Conservation (phyloP, 2,329 filamentous ascomycete genomes). For the Fonsecaea nubica region DNA sequence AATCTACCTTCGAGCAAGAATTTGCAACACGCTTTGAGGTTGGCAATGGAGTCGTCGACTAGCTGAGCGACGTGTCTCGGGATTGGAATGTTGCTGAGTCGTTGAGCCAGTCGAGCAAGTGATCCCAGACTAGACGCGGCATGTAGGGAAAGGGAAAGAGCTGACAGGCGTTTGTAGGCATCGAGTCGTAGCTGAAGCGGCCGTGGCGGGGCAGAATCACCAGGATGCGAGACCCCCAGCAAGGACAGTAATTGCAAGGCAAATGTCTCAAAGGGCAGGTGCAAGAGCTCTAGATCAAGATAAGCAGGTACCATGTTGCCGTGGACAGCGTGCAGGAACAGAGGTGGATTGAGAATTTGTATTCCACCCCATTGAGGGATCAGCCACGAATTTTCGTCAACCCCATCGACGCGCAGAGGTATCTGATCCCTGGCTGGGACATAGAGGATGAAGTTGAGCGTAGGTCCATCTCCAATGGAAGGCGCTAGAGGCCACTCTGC, state of each 20-base stretch:
- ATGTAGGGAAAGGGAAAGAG: constrained; percentile 82
- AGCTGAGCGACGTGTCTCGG: constrained; percentile 84
- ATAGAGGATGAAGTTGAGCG: constrained; percentile 94
- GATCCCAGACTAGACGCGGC: constrained; percentile 95
- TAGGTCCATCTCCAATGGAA: constrained; percentile 86
- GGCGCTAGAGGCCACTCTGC: constrained; percentile 97
- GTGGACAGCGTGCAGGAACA: constrained; percentile 42
- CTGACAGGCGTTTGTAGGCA: constrained; percentile 82
- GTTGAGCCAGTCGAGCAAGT: constrained; percentile 80
- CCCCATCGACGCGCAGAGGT: constrained; percentile 66
- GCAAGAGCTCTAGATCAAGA: constrained; percentile 70
- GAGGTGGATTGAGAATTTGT: constrained; percentile 67
- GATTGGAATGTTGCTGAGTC: constrained; percentile 88
- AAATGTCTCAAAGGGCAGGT: constrained; percentile 84
- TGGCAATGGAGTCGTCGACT: constrained; percentile 77
- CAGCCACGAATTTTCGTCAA: constrained; percentile 78
- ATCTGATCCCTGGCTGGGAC: constrained; percentile 73
- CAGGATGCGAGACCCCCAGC: constrained; percentile 71
- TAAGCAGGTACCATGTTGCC: constrained; percentile 46
- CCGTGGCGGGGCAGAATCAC: constrained; percentile 35
- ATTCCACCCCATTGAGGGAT: constrained; percentile 94
- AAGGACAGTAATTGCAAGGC: constrained; percentile 88
- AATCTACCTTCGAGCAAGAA: constrained; percentile 68
- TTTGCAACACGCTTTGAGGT: constrained; percentile 72
- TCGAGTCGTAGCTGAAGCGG: constrained; percentile 85